A percentile compares a stretch with the other conserved stretches of the same genome.
phyloP scores from a whole-genome alignment of 2,329 filamentous ascomycete species.

The Xylaria sp. region DNA sequence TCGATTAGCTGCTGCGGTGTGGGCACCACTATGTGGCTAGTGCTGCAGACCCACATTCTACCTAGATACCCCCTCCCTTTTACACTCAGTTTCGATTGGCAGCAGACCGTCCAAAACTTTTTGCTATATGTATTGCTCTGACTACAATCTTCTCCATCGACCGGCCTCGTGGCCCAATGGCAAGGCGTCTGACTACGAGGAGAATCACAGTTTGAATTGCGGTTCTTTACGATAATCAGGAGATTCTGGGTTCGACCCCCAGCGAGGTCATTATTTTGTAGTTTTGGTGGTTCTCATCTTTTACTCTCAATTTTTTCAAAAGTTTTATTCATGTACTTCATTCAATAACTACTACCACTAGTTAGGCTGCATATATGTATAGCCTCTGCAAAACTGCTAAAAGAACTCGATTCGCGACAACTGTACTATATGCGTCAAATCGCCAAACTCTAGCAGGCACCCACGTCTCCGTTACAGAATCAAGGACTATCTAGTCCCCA shows the following conservation, averaged over 20 bases:
- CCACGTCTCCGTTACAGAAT: background rate
- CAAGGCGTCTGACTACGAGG: slow-evolving; percentile 54
- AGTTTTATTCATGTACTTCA: no score
- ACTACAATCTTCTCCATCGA: no score
- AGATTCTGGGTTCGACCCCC: slow-evolving; percentile 32
- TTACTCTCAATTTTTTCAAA: no score
- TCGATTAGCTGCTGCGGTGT: no score
- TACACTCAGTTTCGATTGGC: no score
- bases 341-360: no score
- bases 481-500: slow-evolving; percentile 43
- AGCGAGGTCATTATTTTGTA: slow-evolving; percentile 25
- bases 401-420: background rate
- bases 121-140: no score
- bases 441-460: background rate
- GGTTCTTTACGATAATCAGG: slow-evolving; percentile 12
- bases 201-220: background rate
- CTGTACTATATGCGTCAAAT: background rate
- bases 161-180: slow-evolving; percentile 45
- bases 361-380: background rate
- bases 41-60: no score
- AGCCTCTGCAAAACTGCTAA: background rate
- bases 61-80: no score
- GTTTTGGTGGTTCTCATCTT: background rate
- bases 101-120: no score
- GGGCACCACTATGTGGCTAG: no score